These are phyloP conservation scores for Neonectria faginata DNA, from an alignment of 2,329 filamentous ascomycete species.

Conservation along the genomic window DNA sequence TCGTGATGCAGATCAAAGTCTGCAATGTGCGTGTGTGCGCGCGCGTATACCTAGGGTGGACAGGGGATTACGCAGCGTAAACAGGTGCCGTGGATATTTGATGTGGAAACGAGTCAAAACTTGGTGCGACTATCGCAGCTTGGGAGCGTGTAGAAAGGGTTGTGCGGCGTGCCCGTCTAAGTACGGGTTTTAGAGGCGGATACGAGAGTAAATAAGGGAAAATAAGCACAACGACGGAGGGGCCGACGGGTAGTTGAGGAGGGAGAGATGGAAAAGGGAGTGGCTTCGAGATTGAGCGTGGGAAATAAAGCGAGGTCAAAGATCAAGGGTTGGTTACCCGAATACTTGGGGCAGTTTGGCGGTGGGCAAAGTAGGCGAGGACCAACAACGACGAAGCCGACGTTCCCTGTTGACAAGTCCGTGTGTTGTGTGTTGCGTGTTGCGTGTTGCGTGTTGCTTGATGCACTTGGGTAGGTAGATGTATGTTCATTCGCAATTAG, in stretches of 20 bases:
- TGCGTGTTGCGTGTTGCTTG: too few relatives aligned
- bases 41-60: conserved; percentile 12
- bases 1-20: conserved; percentile 34
- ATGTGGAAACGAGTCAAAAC: conserved; percentile 9
- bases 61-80: conserved; percentile 7
- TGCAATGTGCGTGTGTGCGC: conserved; percentile 16
- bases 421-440: not conserved
- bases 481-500: not conserved
- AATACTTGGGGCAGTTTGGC: conserved; percentile 1
- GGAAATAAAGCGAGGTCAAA: conserved; percentile 13
- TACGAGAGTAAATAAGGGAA: not conserved
- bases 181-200: not conserved
- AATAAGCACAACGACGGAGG: not conserved
- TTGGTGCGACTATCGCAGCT: conserved; percentile 10
- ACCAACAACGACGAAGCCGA: conserved; percentile 3
- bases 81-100: conserved; percentile 8
- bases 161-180: not conserved
- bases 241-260: not conserved
- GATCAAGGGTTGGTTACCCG: not conserved
- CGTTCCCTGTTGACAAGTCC: not conserved
- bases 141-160: conserved; percentile 3
- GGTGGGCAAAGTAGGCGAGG: not conserved
- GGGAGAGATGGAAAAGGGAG: conserved; percentile 3
- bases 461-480: not conserved
- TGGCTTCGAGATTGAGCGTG: conserved; percentile 6